phyloP scores from a whole-genome alignment of 1,284 basidiomycete species.

The Testicularia cyperi region DNA sequence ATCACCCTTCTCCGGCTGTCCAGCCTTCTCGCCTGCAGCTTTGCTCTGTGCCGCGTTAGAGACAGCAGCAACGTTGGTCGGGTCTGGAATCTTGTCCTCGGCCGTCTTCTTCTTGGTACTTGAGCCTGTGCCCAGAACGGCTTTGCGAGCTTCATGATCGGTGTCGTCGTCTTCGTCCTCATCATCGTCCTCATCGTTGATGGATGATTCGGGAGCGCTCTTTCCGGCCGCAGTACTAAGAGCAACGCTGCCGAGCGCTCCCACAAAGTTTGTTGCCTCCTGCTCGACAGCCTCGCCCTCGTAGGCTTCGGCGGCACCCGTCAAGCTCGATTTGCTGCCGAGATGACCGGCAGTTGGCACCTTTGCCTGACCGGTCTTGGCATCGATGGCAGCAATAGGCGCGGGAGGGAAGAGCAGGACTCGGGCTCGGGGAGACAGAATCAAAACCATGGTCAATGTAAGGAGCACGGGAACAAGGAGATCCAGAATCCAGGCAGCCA shows the following conservation, averaged over 20 bases:
- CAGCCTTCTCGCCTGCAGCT: slow-evolving; percentile 52
- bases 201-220: background rate
- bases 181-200: slow-evolving; percentile 2
- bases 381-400: slow-evolving; percentile 61
- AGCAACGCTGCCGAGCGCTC: slow-evolving; percentile 61
- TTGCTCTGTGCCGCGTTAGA: slow-evolving; percentile 57
- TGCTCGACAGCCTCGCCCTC: slow-evolving; percentile 64
- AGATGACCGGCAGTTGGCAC: slow-evolving; percentile 54
- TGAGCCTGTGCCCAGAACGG: slow-evolving; percentile 7
- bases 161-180: slow-evolving; percentile 18
- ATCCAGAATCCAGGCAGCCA: slow-evolving; percentile 22
- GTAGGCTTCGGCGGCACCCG: slow-evolving; percentile 59
- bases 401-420: slow-evolving; percentile 65
- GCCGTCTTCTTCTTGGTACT: slow-evolving; percentile 21
- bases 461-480: slow-evolving; percentile 42
- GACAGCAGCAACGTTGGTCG: slow-evolving; percentile 55
- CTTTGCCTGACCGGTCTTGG: slow-evolving; percentile 52
- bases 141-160: slow-evolving; percentile 4
- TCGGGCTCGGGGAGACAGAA: slow-evolving; percentile 64
- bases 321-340: slow-evolving; percentile 42
- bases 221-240: slow-evolving; percentile 62
- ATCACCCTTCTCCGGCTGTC: slow-evolving; percentile 49
- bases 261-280: slow-evolving; percentile 63
- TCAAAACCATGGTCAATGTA: slow-evolving; percentile 61
- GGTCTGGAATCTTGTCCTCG: slow-evolving; percentile 57